A percentile compares a stretch with the other conserved stretches of the same genome.
phyloP scores from a whole-genome alignment of 2,329 filamentous ascomycete genomes.

The Ophiosphaerella herpotricha region DNA sequence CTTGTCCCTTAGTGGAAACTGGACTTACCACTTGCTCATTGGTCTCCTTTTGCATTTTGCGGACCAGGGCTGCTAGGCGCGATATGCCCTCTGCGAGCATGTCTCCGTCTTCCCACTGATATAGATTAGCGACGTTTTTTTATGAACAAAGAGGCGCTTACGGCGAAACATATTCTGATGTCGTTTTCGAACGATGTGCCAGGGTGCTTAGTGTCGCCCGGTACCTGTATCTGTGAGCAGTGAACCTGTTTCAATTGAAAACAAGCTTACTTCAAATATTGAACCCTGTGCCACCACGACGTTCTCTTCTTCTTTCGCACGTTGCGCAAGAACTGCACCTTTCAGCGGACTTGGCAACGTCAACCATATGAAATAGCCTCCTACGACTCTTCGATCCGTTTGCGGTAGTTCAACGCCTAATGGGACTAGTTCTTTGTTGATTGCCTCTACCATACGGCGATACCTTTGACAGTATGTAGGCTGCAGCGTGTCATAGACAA shows the following conservation, averaged over 20 bases:
- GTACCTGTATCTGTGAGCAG: constrained; percentile 39
- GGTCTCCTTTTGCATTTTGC: constrained; percentile 41
- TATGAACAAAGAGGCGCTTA: constrained; percentile 8
- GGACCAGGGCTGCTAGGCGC: constrained; percentile 61
- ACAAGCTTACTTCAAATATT: constrained; percentile 62
- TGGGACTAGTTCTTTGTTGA: constrained; percentile 64
- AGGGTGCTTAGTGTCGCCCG: constrained; percentile 52
- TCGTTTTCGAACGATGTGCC: constrained; percentile 60
- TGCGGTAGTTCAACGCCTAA: constrained; percentile 61
- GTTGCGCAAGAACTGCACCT: constrained; percentile 60
- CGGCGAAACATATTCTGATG: constrained; percentile 43
- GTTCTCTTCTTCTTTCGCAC: constrained; percentile 65
- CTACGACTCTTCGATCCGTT: constrained; percentile 59
- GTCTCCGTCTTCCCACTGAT: constrained; percentile 64
- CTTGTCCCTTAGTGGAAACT: constrained; percentile 22
- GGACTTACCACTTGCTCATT: constrained; percentile 15
- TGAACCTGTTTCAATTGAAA: constrained; percentile 26
- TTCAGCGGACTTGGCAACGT: constrained; percentile 61
- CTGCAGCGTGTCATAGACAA: constrained; percentile 59
- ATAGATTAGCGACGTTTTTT: constrained; percentile 7
- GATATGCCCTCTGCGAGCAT: constrained; percentile 69
- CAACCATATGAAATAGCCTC: constrained; percentile 88
- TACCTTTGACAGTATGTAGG: constrained; percentile 62
- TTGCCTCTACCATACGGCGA: constrained; percentile 60
- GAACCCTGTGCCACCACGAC: constrained; percentile 70